These are phyloP conservation scores for Hansenula lynferdii DNA, from an alignment of 1,139 yeast species.

Conservation along the genomic window DNA sequence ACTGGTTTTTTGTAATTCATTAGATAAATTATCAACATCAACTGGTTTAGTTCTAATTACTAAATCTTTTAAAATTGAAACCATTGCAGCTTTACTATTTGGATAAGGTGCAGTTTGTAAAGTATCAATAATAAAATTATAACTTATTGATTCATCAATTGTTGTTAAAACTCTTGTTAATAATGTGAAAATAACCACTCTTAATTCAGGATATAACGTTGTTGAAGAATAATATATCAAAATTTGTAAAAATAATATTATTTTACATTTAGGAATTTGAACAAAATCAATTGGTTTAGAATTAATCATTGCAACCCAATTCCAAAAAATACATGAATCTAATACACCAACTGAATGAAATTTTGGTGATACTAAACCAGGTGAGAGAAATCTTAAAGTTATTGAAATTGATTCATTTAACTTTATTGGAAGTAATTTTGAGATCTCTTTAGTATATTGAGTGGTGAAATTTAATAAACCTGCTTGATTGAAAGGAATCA, in stretches of 20 bases:
- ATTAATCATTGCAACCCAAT: slow-evolving; percentile 32
- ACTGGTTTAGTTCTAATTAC: slow-evolving; percentile 28
- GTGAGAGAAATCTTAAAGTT: slow-evolving; percentile 29
- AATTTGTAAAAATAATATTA: slow-evolving; percentile 40
- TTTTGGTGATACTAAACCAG: slow-evolving; percentile 27
- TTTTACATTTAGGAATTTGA: slow-evolving; percentile 25
- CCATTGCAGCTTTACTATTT: slow-evolving; percentile 50
- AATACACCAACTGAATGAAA: slow-evolving; percentile 27
- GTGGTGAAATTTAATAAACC: slow-evolving; percentile 29
- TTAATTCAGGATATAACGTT: slow-evolving; percentile 21
- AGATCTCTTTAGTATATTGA: slow-evolving; percentile 20
- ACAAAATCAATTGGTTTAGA: slow-evolving; percentile 27
- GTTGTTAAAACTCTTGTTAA: slow-evolving; percentile 51
- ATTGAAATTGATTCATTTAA: slow-evolving; percentile 25
- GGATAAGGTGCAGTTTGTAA: slow-evolving; percentile 65
- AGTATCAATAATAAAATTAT: slow-evolving; percentile 60
- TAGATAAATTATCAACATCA: slow-evolving; percentile 9
- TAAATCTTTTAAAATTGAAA: slow-evolving; percentile 66
- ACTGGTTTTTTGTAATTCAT: slow-evolving; percentile 6
- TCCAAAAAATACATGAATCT: slow-evolving; percentile 39
- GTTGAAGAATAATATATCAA: slow-evolving; percentile 34
- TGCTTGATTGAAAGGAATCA: slow-evolving; percentile 25
- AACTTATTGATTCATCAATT: slow-evolving; percentile 52
- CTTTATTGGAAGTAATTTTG: slow-evolving; percentile 11
- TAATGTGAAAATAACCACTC: slow-evolving; percentile 36